These are phyloP conservation scores for Trametes cingulata DNA, from an alignment of 768 basidiomycete genomes.

Conservation along the genomic window DNA sequence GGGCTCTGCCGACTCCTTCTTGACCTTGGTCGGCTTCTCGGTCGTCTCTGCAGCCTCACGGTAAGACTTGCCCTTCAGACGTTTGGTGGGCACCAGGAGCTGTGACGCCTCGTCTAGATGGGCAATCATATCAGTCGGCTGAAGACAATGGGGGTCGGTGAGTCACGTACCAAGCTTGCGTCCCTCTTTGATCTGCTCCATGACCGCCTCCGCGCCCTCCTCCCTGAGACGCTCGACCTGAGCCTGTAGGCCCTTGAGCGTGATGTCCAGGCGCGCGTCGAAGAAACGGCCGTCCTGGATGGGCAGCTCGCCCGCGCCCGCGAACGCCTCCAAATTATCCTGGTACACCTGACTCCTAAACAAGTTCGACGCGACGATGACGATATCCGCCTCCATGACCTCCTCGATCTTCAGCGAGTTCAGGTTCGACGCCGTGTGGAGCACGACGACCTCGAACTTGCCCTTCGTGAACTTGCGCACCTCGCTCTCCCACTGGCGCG, in stretches of 20 bases:
- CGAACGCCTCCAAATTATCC: constrained; percentile 71
- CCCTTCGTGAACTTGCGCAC: constrained; percentile 74
- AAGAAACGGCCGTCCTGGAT: constrained; percentile 86
- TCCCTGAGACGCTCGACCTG: constrained; percentile 72
- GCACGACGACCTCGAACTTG: constrained; percentile 59
- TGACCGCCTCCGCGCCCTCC: constrained; percentile 62
- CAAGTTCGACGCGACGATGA: constrained; percentile 85
- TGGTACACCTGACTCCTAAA: constrained; percentile 78
- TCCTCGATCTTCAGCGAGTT: constrained; percentile 73
- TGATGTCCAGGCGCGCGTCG: constrained; percentile 73
- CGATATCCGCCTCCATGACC: constrained; percentile 79
- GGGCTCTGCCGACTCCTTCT: background rate
- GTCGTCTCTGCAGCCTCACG: constrained; percentile 53
- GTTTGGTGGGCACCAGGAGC: constrained; percentile 52
- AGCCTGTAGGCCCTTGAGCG: constrained; percentile 52
- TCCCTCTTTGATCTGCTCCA: constrained; percentile 63
- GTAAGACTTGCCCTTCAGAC: constrained; percentile 76
- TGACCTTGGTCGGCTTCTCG: constrained; percentile 8
- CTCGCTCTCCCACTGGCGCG: constrained; percentile 88
- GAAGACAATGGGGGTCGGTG: too few species aligned
- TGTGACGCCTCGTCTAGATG: constrained; percentile 55
- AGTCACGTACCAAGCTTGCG: constrained; percentile 54
- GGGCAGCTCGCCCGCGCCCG: constrained; percentile 69
- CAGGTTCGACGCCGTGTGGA: constrained; percentile 69
- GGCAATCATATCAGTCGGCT: constrained; percentile 20